Percentiles rank a stretch among this genome's conserved stretches.
These are phyloP conservation scores for Haplosporangium gracile DNA, from an alignment of 192 early-diverging fungal genomes.

Conservation along the genomic window DNA sequence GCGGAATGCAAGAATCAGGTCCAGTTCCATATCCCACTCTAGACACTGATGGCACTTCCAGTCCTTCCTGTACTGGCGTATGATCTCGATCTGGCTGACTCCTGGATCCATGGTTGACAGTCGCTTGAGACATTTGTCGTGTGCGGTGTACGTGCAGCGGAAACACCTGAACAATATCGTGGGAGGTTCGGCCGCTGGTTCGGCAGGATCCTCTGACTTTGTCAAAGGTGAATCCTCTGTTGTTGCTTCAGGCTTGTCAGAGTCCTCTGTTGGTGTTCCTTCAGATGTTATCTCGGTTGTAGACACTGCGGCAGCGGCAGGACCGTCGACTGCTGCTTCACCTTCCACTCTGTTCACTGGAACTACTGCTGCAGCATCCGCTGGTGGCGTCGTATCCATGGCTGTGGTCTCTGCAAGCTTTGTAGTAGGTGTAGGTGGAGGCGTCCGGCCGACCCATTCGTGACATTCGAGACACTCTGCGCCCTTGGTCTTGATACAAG, in stretches of 20 bases:
- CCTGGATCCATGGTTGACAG: constrained; percentile 23
- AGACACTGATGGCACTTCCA: constrained; percentile 58
- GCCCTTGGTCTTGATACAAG: constrained; percentile 50
- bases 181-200: not conserved
- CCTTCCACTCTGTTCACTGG: not conserved
- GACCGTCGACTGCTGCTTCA: not conserved
- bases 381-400: not conserved
- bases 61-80: constrained; percentile 50
- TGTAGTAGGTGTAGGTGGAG: not conserved
- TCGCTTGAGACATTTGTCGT: constrained; percentile 45
- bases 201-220: not conserved
- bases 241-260: not conserved
- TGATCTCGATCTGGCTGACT: constrained; percentile 13
- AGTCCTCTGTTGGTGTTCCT: not conserved
- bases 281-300: not conserved
- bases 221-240: not conserved
- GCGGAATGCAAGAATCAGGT: constrained; percentile 45
- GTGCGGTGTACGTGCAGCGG: constrained; percentile 47
- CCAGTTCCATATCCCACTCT: constrained; percentile 54
- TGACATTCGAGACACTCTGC: constrained; percentile 53
- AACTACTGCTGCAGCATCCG: not conserved
- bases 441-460: constrained; percentile 30
- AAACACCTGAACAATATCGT: constrained; percentile 55
- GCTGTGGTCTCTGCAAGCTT: not conserved
- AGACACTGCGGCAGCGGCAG: not conserved